Conservation (phyloP, 106 monocot genomes). For the Chionographis japonica region DNA sequence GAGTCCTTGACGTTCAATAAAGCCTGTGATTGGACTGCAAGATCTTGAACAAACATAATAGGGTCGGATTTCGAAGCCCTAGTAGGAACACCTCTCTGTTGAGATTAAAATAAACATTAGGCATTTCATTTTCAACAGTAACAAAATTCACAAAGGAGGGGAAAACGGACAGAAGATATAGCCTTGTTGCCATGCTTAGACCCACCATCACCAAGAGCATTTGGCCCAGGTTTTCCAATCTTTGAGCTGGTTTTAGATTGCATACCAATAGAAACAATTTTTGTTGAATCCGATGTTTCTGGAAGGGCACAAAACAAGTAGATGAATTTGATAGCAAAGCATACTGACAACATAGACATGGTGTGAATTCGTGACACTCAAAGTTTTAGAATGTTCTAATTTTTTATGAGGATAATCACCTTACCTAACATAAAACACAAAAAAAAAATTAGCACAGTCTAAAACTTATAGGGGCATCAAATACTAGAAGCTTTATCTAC, state of each 20-base stretch:
- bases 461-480: no score
- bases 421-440: neutral
- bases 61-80: slow-evolving; percentile 66
- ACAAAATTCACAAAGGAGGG: neutral
- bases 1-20: slow-evolving; percentile 95
- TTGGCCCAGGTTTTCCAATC: slow-evolving; percentile 49
- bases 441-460: neutral
- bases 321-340: slow-evolving; percentile 7
- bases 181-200: slow-evolving; percentile 54
- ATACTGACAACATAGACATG: no score
- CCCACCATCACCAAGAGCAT: slow-evolving; percentile 41
- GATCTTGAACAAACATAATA: slow-evolving; percentile 74
- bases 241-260: slow-evolving; percentile 45
- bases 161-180: slow-evolving; percentile 29
- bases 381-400: no score
- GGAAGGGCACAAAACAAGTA: slow-evolving; percentile 6
- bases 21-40: slow-evolving; percentile 78
- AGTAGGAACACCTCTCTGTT: slow-evolving; percentile 48
- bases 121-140: neutral
- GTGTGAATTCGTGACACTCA: no score
- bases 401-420: neutral
- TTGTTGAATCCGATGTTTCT: slow-evolving; percentile 59
- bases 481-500: no score
- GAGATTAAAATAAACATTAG: neutral
- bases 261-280: slow-evolving; percentile 27